Evolutionary conservation across 352 stramenopile species (phyloP), one percentile per base, ranked within the genome.

Genomic region (Phytophthora pisi): DNA sequence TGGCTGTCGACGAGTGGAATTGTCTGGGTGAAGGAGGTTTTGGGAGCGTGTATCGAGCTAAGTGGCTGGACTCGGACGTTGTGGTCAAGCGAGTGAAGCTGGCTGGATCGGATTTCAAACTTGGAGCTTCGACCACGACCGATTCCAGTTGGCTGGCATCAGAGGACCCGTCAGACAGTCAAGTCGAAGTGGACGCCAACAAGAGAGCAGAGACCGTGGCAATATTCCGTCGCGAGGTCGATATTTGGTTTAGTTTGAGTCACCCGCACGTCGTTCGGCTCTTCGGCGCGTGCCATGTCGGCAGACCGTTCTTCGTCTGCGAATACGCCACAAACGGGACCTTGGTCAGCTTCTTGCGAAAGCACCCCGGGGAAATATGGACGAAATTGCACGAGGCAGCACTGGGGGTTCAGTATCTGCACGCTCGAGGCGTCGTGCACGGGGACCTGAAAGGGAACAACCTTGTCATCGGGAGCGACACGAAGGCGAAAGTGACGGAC

Each of bases 231-330:
- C 50, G 42, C 5, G 60, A 66, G 31, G 60, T 60, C 7, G 49
- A 59, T 1, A 59, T 66, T 50, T 66, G 58, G 58, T 66, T 66
- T 24, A 7, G 49, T 0, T 30, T 66, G 1, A 58, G 58, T 38
- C 58, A 66, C 15, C 58, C 58, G 13, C 31, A 66, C 2, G 58
- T 65, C 2, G 26, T 66, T 18, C 58, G 49, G 3, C 49, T 66
- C 3, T 66, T 66, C 24, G 58, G 58, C 11, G 58, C 58, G 4
- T 66, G 58, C 26, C 58, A 66, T 7, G 36, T 66, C 7, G 58
- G 58, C 2, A 59, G 16, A 13, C 58, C 58, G 6, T 66, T 66
- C 31, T 62, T 68, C 20, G 61, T 47, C 30, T 66, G 61, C 38
- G 61, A 68, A 10, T 57, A 58, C 11, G 61, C 54, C 11, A 64